Evolutionary conservation across 345 rosid species (phyloP).

Genomic region (Cochlearia excelsa): DNA sequence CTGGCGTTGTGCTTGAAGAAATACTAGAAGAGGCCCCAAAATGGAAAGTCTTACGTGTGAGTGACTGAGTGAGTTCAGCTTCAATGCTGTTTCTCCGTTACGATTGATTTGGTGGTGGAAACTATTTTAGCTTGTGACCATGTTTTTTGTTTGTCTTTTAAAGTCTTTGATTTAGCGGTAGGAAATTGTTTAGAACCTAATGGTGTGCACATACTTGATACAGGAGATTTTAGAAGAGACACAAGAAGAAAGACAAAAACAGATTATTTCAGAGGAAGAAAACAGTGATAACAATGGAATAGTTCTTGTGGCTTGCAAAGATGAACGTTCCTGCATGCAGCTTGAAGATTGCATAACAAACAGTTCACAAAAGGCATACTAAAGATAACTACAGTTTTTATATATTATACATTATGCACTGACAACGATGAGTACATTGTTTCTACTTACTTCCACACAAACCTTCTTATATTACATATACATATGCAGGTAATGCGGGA

Average conservation of each 20-base stretch:
- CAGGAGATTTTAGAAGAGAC: slow-evolving; percentile 88
- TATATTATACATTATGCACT: slow-evolving; percentile 10
- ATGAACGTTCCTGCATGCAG: slow-evolving; percentile 94
- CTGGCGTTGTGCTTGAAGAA: slow-evolving; percentile 59
- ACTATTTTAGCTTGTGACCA: slow-evolving; percentile 12
- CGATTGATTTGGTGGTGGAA: slow-evolving; percentile 10
- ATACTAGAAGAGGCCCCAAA: slow-evolving; percentile 87
- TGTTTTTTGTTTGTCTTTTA: background rate
- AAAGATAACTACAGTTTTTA: slow-evolving; percentile 7
- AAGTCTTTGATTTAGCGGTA: background rate
- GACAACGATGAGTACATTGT: background rate
- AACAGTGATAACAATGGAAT: slow-evolving; percentile 51
- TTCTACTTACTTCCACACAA: background rate
- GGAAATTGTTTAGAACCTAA: background rate
- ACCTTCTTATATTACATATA: slow-evolving; percentile 2
- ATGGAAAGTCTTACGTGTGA: slow-evolving; percentile 99
- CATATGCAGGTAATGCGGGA: slow-evolving; percentile 74
- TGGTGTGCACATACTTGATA: slow-evolving; percentile 19
- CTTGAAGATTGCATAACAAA: slow-evolving; percentile 82
- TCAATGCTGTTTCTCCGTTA: slow-evolving; percentile 33
- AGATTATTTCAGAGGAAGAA: slow-evolving; percentile 40
- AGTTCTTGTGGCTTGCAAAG: slow-evolving; percentile 89
- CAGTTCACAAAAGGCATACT: slow-evolving; percentile 63
- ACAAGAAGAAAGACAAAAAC: slow-evolving; percentile 71
- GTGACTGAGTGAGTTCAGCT: slow-evolving; percentile 66